Conservation (phyloP, 164 flowering plant genomes). For the Umbilicus rupestris region DNA sequence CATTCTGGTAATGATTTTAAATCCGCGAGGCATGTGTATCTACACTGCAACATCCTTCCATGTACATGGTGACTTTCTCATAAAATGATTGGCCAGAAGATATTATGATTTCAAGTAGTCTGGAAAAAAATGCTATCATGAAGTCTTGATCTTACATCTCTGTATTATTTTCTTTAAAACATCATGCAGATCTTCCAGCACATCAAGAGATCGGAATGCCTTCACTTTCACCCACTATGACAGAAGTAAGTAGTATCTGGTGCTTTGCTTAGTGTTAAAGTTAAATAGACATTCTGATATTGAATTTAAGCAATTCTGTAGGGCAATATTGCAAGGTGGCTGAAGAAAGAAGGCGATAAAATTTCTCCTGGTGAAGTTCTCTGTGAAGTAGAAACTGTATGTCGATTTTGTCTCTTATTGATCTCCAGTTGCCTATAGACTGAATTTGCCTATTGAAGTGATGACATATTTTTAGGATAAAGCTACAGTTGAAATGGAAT, state of each 20-base stretch:
- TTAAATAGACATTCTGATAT: too few species aligned
- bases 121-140: too few species aligned
- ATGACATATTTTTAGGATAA: constrained; percentile 46
- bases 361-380: constrained; percentile 88
- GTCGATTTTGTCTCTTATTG: constrained; percentile 15
- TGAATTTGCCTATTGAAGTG: background rate
- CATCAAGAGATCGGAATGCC: constrained; percentile 99
- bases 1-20: too few species aligned
- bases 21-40: too few species aligned
- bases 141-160: too few species aligned
- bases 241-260: constrained; percentile 44
- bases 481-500: constrained; percentile 98
- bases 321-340: constrained; percentile 95
- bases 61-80: too few species aligned
- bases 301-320: constrained; percentile 19
- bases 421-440: background rate
- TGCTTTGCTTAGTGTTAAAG: too few species aligned
- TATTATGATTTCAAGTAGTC: too few species aligned
- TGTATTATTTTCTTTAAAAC: too few species aligned
- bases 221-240: constrained; percentile 96
- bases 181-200: constrained; percentile 90
- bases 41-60: too few species aligned
- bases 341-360: constrained; percentile 95
- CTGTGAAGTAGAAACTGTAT: constrained; percentile 96
- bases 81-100: too few species aligned